These are phyloP conservation scores for Fusarium tuaranense DNA, from an alignment of 2,329 filamentous ascomycete genomes.

Conservation along the genomic window DNA sequence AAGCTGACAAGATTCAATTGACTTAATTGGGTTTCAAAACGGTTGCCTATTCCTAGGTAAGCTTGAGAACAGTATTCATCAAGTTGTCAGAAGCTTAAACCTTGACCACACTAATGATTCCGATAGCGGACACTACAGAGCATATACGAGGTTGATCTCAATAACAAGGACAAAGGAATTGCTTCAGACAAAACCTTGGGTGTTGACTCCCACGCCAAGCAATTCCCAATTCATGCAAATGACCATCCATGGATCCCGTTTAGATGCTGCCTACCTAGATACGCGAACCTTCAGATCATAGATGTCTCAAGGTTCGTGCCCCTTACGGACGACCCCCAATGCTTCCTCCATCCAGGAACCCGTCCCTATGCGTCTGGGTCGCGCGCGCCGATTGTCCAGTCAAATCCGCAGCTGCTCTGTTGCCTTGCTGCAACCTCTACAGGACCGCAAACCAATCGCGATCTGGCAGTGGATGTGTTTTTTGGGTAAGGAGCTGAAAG, in stretches of 20 bases:
- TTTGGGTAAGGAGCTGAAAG: background rate
- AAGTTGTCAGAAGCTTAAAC: background rate
- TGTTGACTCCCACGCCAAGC: background rate
- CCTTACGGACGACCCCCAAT: background rate
- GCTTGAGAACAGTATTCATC: background rate
- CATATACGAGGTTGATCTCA: background rate
- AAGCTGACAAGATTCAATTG: background rate
- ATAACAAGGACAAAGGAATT: background rate
- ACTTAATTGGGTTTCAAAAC: background rate
- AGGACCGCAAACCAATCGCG: background rate
- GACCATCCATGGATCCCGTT: background rate
- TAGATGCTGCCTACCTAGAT: slow-evolving; percentile 15
- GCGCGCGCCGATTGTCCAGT: background rate
- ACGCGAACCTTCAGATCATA: slow-evolving; percentile 1
- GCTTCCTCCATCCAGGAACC: background rate
- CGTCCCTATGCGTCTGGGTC: background rate
- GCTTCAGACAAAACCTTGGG: background rate
- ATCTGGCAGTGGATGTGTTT: background rate
- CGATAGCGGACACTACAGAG: background rate
- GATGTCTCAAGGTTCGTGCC: background rate
- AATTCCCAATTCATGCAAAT: background rate
- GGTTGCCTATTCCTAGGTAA: background rate
- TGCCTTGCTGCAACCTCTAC: background rate
- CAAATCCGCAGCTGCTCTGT: background rate
- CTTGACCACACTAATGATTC: background rate